Evolutionary conservation across 2,329 filamentous ascomycete species (phyloP).

Genomic region (Scleromitrula shiraiana): DNA sequence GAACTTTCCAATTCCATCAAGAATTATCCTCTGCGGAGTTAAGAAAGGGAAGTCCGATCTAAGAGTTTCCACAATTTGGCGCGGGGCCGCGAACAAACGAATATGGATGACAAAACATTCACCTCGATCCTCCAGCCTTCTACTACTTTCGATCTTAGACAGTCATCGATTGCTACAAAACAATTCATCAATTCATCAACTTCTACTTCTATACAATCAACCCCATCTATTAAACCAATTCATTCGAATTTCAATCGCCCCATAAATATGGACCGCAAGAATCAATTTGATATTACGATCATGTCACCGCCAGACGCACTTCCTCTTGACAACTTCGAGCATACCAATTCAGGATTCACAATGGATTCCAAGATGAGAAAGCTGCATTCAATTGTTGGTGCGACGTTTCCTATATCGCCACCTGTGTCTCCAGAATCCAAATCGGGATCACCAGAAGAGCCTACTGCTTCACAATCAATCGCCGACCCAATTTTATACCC

Average conservation of each 20-base stretch:
- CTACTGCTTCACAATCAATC: constrained; percentile 29
- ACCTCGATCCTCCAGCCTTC: constrained; percentile 23
- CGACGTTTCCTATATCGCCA: constrained; percentile 41
- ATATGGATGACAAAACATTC: constrained; percentile 17
- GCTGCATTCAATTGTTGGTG: constrained; percentile 30
- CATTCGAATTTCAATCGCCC: constrained; percentile 17
- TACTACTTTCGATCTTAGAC: constrained; percentile 24
- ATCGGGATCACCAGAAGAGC: constrained; percentile 16
- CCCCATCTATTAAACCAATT: constrained; percentile 15
- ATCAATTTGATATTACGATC: constrained; percentile 30
- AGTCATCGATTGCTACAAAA: constrained; percentile 14
- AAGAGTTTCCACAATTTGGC: constrained; percentile 5
- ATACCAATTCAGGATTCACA: constrained; percentile 12
- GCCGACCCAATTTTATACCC: constrained; percentile 54
- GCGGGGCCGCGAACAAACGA: constrained; percentile 9
- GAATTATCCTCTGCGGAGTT: constrained; percentile 1
- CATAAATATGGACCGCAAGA: constrained; percentile 21
- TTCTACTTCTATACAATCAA: constrained; percentile 1
- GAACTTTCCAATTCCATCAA: not conserved
- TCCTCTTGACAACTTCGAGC: constrained; percentile 43
- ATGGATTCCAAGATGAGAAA: constrained; percentile 23
- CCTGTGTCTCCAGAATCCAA: constrained; percentile 47
- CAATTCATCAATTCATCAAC: constrained; percentile 16
- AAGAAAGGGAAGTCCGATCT: not conserved
- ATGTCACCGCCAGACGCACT: constrained; percentile 55